These are phyloP conservation scores for Arctium minus DNA, from an alignment of 129 eudicot genomes.

Conservation along the genomic window DNA sequence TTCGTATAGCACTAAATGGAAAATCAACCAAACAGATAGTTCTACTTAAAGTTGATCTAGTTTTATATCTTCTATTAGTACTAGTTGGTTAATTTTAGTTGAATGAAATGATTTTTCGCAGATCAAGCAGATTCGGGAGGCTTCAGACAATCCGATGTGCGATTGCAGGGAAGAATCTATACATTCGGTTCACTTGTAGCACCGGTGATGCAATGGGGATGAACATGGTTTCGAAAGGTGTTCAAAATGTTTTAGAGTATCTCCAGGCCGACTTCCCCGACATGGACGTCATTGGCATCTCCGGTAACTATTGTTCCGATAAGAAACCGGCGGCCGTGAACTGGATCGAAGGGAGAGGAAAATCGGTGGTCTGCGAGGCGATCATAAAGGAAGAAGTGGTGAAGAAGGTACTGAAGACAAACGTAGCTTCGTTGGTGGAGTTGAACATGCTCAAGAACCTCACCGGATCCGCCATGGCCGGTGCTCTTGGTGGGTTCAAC, in stretches of 20 bases:
- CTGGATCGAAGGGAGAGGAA: constrained; percentile 60
- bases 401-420: constrained; percentile 53
- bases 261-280: constrained; percentile 52
- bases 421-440: constrained; percentile 54
- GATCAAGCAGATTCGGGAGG: constrained; percentile 66
- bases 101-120: constrained; percentile 3
- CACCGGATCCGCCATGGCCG: constrained; percentile 66
- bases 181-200: constrained; percentile 60
- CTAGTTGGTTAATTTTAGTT: background rate
- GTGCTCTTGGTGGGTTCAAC: constrained; percentile 72
- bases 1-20: too few species aligned
- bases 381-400: constrained; percentile 57
- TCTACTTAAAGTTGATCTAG: background rate
- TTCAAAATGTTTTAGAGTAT: constrained; percentile 50
- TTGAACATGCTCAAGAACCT: constrained; percentile 75
- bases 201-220: constrained; percentile 82
- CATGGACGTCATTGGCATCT: constrained; percentile 64
- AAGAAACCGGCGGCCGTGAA: constrained; percentile 61
- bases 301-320: constrained; percentile 63
- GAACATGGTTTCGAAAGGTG: constrained; percentile 67
- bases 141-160: constrained; percentile 53
- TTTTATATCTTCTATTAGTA: background rate
- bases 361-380: constrained; percentile 56
- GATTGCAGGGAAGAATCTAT: constrained; percentile 61
- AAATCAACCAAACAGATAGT: too few species aligned